These are phyloP conservation scores for Gaillardinia entomophila DNA, from an alignment of 805 yeast genomes.

Conservation along the genomic window DNA sequence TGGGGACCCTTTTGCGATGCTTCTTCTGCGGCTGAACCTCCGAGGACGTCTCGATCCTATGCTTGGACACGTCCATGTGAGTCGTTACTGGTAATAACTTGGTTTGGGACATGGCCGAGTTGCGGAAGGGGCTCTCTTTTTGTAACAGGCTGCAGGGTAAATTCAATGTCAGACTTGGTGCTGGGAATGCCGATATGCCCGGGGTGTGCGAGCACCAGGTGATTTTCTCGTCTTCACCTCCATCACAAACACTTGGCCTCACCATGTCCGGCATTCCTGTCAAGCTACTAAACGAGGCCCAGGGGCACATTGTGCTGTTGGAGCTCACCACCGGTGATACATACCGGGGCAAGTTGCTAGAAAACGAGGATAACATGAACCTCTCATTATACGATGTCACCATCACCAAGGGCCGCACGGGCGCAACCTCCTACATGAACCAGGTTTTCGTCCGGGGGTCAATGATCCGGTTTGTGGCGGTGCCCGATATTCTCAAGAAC, in stretches of 20 bases:
- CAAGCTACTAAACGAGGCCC: constrained; percentile 78
- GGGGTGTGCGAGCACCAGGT: background rate
- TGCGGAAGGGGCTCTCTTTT: too few relatives aligned
- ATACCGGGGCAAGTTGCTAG: constrained; percentile 81
- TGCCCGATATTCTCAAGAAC: constrained; percentile 82
- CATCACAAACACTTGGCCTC: too few relatives aligned
- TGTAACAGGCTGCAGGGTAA: too few relatives aligned
- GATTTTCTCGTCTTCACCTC: background rate
- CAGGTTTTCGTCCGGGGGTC: constrained; percentile 91
- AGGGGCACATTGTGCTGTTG: constrained; percentile 79
- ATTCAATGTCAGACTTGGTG: too few relatives aligned
- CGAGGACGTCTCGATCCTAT: too few relatives aligned
- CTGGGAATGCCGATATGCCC: background rate
- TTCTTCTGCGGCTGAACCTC: too few relatives aligned
- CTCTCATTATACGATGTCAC: constrained; percentile 78
- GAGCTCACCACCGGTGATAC: constrained; percentile 83
- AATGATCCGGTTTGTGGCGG: constrained; percentile 72
- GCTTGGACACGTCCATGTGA: too few relatives aligned
- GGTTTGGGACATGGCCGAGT: too few relatives aligned
- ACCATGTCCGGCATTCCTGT: constrained; percentile 78
- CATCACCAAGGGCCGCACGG: constrained; percentile 62
- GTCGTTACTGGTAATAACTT: too few relatives aligned
- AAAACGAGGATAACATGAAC: constrained; percentile 93
- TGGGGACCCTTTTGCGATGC: constrained; percentile 32
- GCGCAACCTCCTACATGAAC: constrained; percentile 68